Evolutionary conservation across 345 rosid genomes (phyloP).

Genomic region (Geranium rotundifolium): DNA sequence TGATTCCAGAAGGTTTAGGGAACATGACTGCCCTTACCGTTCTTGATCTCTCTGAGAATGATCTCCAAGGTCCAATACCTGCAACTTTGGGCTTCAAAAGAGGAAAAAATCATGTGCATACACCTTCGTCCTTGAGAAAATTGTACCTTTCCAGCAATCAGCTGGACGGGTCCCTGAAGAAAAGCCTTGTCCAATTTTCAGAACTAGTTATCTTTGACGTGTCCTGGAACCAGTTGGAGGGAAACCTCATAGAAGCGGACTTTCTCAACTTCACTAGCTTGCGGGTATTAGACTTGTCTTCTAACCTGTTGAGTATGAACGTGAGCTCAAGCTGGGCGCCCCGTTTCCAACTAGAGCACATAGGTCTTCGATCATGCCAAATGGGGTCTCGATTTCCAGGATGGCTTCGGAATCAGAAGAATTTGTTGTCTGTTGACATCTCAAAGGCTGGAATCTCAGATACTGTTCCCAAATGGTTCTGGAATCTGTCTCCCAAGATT

Average conservation of each 20-base stretch:
- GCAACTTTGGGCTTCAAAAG: conserved; percentile 1
- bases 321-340: conserved; percentile 16
- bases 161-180: conserved; percentile 21
- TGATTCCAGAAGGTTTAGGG: conserved; percentile 8
- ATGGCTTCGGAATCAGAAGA: conserved; percentile 18
- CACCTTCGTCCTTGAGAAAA: conserved; percentile 7
- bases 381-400: conserved; percentile 17
- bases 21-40: not conserved
- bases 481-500: conserved; percentile 7
- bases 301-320: conserved; percentile 2
- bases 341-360: conserved; percentile 3
- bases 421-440: not conserved
- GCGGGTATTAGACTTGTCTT: conserved; percentile 1
- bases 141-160: conserved; percentile 10
- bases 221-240: conserved; percentile 14
- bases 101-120: not conserved
- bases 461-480: conserved; percentile 14
- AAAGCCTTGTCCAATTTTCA: conserved; percentile 15
- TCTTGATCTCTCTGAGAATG: conserved; percentile 5
- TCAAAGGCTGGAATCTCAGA: conserved; percentile 9
- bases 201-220: conserved; percentile 9
- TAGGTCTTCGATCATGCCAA: not conserved
- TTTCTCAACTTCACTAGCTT: conserved; percentile 13
- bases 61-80: conserved; percentile 17
- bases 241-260: conserved; percentile 9